phyloP scores from a whole-genome alignment of 2,329 filamentous ascomycete species.

The Exophiala viscosa region DNA sequence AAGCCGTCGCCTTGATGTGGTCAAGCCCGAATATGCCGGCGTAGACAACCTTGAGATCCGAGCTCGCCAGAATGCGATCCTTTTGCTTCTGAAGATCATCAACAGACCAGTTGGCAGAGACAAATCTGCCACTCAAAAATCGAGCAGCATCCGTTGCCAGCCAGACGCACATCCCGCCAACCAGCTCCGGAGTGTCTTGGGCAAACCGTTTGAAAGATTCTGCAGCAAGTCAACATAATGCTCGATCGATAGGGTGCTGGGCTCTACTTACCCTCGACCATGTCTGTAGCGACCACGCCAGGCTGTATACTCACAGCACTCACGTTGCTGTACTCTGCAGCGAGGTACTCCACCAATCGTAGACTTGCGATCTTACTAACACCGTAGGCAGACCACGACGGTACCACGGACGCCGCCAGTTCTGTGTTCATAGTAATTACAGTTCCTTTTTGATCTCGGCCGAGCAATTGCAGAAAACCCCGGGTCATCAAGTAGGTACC shows the following conservation, averaged over 20 bases:
- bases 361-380: conserved; percentile 34
- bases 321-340: conserved; percentile 35
- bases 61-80: conserved; percentile 21
- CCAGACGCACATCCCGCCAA: conserved; percentile 11
- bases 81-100: conserved; percentile 21
- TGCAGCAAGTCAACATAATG: too few relatives aligned
- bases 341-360: conserved; percentile 34
- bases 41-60: conserved; percentile 37
- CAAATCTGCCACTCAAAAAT: conserved; percentile 15
- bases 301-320: conserved; percentile 35
- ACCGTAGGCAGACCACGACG: conserved; percentile 32
- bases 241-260: too few relatives aligned
- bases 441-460: too few relatives aligned
- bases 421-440: background rate
- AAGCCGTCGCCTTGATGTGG: too few relatives aligned
- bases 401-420: conserved; percentile 18
- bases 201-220: conserved; percentile 16
- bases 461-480: conserved; percentile 26
- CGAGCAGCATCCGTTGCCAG: conserved; percentile 6
- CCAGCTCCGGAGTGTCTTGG: conserved; percentile 11
- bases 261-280: background rate
- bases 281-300: conserved; percentile 35
- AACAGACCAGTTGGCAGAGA: conserved; percentile 27
- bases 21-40: conserved; percentile 8
- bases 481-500: conserved; percentile 19